These are phyloP conservation scores for Cryptomeria japonica DNA, from an alignment of 75 land plant genomes.

Conservation along the genomic window DNA sequence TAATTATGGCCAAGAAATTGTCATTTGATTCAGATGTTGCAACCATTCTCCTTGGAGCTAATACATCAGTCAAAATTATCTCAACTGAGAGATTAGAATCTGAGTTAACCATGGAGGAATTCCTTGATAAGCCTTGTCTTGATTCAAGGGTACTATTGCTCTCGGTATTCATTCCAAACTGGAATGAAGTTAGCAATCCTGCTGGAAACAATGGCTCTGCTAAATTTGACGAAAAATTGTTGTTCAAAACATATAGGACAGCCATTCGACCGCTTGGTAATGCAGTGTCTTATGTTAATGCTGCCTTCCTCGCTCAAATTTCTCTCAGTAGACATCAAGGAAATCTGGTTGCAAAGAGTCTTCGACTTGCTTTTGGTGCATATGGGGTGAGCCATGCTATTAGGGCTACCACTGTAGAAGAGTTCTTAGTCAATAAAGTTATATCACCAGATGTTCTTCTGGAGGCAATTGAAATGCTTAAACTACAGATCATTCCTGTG, in stretches of 20 bases:
- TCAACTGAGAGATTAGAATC: conserved; percentile 13
- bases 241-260: conserved; percentile 79
- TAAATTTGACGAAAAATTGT: conserved; percentile 3
- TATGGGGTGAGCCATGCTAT: conserved; percentile 76
- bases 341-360: conserved; percentile 23
- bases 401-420: conserved; percentile 68
- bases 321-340: conserved; percentile 18
- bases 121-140: conserved; percentile 46
- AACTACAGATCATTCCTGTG: conserved; percentile 34
- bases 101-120: conserved; percentile 54
- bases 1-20: conserved; percentile 79
- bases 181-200: conserved; percentile 1
- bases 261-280: conserved; percentile 82
- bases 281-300: conserved; percentile 87
- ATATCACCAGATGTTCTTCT: conserved; percentile 38
- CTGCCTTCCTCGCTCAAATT: conserved; percentile 66
- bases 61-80: conserved; percentile 43
- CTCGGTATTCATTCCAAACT: conserved; percentile 62
- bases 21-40: conserved; percentile 83
- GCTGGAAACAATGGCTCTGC: not conserved
- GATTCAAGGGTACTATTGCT: conserved; percentile 47
- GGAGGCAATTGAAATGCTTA: conserved; percentile 60
- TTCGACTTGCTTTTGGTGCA: conserved; percentile 84
- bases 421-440: conserved; percentile 53
- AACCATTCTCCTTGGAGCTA: conserved; percentile 69